Base-by-base conservation (phyloP, 371 early-diverging fungal species). In the Syncephalastrum contaminatum region DNA sequence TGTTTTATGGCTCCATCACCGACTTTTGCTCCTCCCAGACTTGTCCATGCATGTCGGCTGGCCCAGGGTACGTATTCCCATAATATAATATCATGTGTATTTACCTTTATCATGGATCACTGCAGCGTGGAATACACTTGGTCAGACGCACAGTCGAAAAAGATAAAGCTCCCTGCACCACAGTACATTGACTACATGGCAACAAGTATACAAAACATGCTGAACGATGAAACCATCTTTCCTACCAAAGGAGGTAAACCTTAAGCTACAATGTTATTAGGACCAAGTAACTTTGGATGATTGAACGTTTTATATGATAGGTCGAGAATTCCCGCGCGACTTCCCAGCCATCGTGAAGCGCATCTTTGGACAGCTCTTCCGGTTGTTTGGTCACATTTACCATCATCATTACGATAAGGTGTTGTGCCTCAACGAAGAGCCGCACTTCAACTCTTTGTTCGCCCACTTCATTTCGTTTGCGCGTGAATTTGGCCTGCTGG, bases 111-210 rank as follows among this genome's bases (percentile, higher is more conserved):
- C n/a, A 21, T 36, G 46, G 22, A 43, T 43, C 4, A 7, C n/a
- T 25, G 16, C 66, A 89, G 90, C 40, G 66, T 73, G 53, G 97
- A 97, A 55, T 97, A 94, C 68, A 75, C 86, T 14, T 98, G 97
- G 97, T 81, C 86, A 43, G 97, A 98, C 73, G 87, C 85, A 4
- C 88, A 92, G 51, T 85, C 87, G 40, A 90, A 90, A 66, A 84
- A 83, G 36, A 77, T 91, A 41, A 93, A 90, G 59, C 73, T 95
- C 30, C 85, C 93, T 4, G 98, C 98, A 51, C 91, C 92, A 22
- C 95, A 95, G 62, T 95, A 98, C 64, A 91, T 96, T 27, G 96
- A 97, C 73, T 94, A 87, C 58, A 89, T 91, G 58, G 86, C 92
- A 73, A 90, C 94, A 27, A 92, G 90, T 82, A 88, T 96, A 54